Evolutionary conservation across 1,284 basidiomycete genomes (phyloP).

Genomic region (Rhodotorula sp.): DNA sequence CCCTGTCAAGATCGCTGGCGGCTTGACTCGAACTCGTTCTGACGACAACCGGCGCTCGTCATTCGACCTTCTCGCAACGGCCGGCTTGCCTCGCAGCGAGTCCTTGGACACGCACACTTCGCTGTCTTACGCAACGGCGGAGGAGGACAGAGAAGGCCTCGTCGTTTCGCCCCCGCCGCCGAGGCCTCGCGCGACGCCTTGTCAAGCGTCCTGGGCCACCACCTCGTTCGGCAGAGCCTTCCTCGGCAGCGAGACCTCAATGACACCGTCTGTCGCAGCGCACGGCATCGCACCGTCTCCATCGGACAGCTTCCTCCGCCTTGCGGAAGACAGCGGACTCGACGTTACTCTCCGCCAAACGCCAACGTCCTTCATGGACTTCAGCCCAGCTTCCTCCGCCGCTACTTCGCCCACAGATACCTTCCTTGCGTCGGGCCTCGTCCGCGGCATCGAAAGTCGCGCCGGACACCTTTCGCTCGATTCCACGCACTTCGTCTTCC

Average conservation of each 20-base stretch:
- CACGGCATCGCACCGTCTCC: not conserved
- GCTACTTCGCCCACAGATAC: not conserved
- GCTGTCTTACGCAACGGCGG: slow-evolving; percentile 1
- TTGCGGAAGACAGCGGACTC: not conserved
- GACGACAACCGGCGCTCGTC: not conserved
- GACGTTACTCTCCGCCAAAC: not conserved
- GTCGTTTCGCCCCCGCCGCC: not conserved
- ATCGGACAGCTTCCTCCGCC: slow-evolving; percentile 19
- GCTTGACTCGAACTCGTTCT: not conserved
- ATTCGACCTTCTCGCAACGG: not conserved
- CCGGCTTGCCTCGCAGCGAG: not conserved
- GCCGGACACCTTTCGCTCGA: slow-evolving; percentile 16
- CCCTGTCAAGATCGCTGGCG: too few relatives aligned
- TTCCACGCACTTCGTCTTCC: slow-evolving; percentile 8
- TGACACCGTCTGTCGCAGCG: not conserved
- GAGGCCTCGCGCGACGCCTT: slow-evolving; percentile 12
- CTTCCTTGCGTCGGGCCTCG: not conserved
- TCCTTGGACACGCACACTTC: not conserved
- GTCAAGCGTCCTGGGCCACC: slow-evolving; percentile 9
- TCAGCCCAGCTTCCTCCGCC: slow-evolving; percentile 2
- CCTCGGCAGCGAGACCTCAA: slow-evolving; percentile 1
- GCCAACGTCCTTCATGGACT: slow-evolving; percentile 19
- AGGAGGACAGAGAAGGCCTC: not conserved
- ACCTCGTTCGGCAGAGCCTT: slow-evolving; percentile 21
- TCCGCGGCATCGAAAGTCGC: not conserved